Conservation (phyloP, 2,329 filamentous ascomycete species). For the Cladosporium sp. region DNA sequence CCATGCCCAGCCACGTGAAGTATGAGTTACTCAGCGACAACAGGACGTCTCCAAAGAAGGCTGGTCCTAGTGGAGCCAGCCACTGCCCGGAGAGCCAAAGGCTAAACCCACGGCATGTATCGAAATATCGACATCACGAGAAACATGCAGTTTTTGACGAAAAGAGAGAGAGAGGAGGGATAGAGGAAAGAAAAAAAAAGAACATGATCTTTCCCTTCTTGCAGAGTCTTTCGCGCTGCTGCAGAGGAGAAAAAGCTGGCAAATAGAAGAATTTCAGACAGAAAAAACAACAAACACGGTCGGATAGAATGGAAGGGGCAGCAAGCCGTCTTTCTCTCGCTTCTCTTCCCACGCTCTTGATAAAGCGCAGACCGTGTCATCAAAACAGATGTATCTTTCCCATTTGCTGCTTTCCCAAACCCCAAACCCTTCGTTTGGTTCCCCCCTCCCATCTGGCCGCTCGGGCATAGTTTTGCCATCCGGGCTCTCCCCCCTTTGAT, state of each 20-base stretch:
- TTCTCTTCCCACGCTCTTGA: neutral
- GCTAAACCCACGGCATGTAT: too few relatives aligned
- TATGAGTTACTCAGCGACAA: too few relatives aligned
- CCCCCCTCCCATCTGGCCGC: neutral
- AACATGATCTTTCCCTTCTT: too few relatives aligned
- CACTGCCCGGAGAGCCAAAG: too few relatives aligned
- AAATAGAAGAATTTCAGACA: neutral
- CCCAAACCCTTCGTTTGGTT: neutral
- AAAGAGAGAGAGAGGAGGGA: neutral
- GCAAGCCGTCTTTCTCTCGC: constrained; percentile 1
- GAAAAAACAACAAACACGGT: neutral
- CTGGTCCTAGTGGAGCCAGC: too few relatives aligned
- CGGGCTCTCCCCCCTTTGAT: neutral
- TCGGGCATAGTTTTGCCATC: neutral
- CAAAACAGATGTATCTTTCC: constrained; percentile 11
- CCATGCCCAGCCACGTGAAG: too few relatives aligned
- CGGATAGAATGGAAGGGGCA: neutral
- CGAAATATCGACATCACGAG: too few relatives aligned
- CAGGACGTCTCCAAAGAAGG: too few relatives aligned
- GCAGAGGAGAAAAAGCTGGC: neutral
- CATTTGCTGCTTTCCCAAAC: neutral
- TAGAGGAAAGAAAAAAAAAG: neutral
- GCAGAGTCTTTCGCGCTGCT: too few relatives aligned
- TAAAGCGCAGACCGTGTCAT: constrained; percentile 2
- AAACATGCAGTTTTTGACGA: neutral